Base-by-base conservation (phyloP, 2,329 filamentous ascomycete species). In the Eutypella sp. region DNA sequence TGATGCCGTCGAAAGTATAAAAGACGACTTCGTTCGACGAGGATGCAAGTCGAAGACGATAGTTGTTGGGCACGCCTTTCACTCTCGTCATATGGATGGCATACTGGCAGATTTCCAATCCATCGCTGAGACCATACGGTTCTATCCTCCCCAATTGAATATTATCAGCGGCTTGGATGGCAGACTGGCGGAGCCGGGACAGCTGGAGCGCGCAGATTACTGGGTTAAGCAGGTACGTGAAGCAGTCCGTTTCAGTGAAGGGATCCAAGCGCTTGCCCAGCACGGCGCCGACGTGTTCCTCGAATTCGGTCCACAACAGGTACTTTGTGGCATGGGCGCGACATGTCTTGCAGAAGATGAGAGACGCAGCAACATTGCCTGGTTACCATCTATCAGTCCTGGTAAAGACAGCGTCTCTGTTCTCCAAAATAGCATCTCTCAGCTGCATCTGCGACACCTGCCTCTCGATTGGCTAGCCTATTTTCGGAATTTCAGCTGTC, bases 381-480 rank as follows among this genome's bases (percentile, higher is more conserved):
- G 61, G 60, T 29, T 62, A 31, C 51, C 60, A 23, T 64, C 62
- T 31, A 51, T 62, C 16, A 45, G 41, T n/a, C 47, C 44, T 19
- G 6, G 25, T 11, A 52, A 53, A 34, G 49, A 54, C 36, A 41
- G 36, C 31, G 39, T 44, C 10, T 41, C 40, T 31, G 37, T 47
- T 13, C 39, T 63, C 13, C 58, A 58, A 40, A 31, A 45, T 13
- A 60, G 54, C 42, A n/a, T 60, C 33, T 41, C 46, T 3, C 40
- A 55, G 16, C 50, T 64, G n/a, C 57, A 65, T 50, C 19, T 50
- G 36, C 52, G 53, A 5, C 48, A 58, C 33, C 49, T 61, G 9
- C 22, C 42, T 3, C 46, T 66, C n/a, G 46, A 63, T 46, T 67
- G 63, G 64, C 16, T 23, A 7, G 55, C 52, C 27, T 63, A 60